phyloP scores from a whole-genome alignment of 2,329 filamentous ascomycete species.

The Fusarium oxysporum region DNA sequence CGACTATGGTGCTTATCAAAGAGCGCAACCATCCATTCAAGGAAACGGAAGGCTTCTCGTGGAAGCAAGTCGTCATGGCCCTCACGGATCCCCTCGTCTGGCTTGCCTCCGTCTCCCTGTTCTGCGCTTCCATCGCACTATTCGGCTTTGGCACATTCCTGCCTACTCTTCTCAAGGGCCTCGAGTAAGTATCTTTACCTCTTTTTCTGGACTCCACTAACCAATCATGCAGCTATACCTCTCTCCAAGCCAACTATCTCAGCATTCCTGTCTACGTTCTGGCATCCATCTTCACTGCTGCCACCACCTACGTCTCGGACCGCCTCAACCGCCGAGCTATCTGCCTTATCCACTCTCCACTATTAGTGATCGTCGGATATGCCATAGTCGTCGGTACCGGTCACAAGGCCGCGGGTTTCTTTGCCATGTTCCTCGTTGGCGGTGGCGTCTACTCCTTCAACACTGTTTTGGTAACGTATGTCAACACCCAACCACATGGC shows the following conservation, averaged over 20 bases:
- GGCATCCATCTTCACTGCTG: constrained; percentile 34
- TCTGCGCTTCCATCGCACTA: constrained; percentile 43
- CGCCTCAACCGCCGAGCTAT: constrained; percentile 41
- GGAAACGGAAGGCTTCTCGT: constrained; percentile 34
- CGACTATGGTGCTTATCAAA: constrained; percentile 45
- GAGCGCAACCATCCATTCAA: not conserved
- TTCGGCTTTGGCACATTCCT: constrained; percentile 53
- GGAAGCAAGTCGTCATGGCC: constrained; percentile 40
- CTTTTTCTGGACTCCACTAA: not conserved
- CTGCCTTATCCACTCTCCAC: constrained; percentile 31
- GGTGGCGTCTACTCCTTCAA: constrained; percentile 32
- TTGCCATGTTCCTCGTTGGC: constrained; percentile 42
- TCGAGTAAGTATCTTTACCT: constrained; percentile 41
- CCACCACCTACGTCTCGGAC: constrained; percentile 33
- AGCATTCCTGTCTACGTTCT: constrained; percentile 51
- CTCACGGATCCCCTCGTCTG: constrained; percentile 48
- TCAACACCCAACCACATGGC: not conserved
- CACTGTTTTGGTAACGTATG: constrained; percentile 32
- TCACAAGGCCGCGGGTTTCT: constrained; percentile 41
- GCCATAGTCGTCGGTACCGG: constrained; percentile 43
- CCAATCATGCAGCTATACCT: constrained; percentile 17
- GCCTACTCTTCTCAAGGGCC: constrained; percentile 50
- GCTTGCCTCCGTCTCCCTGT: constrained; percentile 38
- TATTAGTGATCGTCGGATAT: constrained; percentile 47
- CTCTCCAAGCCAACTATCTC: constrained; percentile 50